A percentile compares a stretch with the other conserved stretches of the same genome.
phyloP scores from a whole-genome alignment of 2,329 filamentous ascomycete species.

The Monilinia vaccinii-corymbosi region DNA sequence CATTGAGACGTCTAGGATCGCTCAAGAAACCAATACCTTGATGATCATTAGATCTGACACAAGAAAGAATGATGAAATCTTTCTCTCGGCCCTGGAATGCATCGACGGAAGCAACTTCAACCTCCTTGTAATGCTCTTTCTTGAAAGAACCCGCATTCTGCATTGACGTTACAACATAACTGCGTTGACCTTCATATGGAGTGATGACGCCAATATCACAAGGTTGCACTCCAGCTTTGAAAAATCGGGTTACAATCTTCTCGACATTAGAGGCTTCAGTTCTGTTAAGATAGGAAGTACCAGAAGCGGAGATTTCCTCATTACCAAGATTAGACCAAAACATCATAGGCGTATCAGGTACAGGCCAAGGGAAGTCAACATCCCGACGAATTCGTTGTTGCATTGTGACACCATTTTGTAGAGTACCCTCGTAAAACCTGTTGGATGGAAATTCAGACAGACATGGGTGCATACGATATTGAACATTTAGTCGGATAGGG shows the following conservation, averaged over 20 bases:
- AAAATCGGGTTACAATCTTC: slow-evolving; percentile 96
- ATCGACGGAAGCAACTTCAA: slow-evolving; percentile 96
- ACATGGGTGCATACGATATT: slow-evolving; percentile 98
- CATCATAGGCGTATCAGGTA: slow-evolving; percentile 95
- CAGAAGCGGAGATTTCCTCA: slow-evolving; percentile 95
- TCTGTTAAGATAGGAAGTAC: slow-evolving; percentile 95
- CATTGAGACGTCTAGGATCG: slow-evolving; percentile 92
- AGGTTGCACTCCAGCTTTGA: slow-evolving; percentile 96
- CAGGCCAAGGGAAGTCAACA: slow-evolving; percentile 97
- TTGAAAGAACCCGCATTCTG: slow-evolving; percentile 95
- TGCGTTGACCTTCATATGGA: slow-evolving; percentile 95
- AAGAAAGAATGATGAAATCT: slow-evolving; percentile 96
- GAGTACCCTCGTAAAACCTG: slow-evolving; percentile 97
- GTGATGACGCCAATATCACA: slow-evolving; percentile 95
- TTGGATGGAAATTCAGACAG: slow-evolving; percentile 96
- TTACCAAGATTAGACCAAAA: slow-evolving; percentile 98
- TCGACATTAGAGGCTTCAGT: slow-evolving; percentile 96
- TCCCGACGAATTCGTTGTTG: slow-evolving; percentile 82
- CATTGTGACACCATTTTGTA: slow-evolving; percentile 93
- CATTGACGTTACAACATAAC: slow-evolving; percentile 99
- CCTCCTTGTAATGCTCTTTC: slow-evolving; percentile 97
- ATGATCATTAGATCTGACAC: slow-evolving; percentile 96
- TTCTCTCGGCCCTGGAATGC: slow-evolving; percentile 99
- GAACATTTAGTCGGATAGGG: slow-evolving; percentile 88
- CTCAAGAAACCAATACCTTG: slow-evolving; percentile 98